These are phyloP conservation scores for Russula griseocarnosa DNA, from an alignment of 768 basidiomycete species.

Conservation along the genomic window DNA sequence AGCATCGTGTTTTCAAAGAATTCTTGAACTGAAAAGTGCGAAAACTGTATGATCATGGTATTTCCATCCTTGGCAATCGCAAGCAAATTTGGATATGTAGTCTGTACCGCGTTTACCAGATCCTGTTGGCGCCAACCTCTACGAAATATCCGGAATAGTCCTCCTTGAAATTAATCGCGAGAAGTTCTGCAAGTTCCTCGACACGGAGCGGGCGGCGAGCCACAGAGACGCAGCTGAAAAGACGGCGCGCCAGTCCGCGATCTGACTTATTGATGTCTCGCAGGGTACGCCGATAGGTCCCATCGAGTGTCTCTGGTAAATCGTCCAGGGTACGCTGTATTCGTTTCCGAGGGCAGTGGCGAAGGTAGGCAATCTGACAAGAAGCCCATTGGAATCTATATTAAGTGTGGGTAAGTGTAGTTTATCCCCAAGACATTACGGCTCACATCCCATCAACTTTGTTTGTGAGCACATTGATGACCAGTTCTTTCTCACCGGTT, in stretches of 20 bases:
- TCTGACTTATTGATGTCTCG: not conserved
- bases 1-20: not conserved
- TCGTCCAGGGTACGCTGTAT: not conserved
- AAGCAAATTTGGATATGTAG: not conserved
- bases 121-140: not conserved
- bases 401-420: not conserved
- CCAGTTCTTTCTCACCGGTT: not conserved
- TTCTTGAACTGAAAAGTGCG: not conserved
- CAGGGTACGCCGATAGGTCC: not conserved
- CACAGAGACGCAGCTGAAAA: not conserved
- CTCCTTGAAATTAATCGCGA: not conserved
- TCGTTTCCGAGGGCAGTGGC: not conserved
- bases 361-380: not conserved
- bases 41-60: not conserved
- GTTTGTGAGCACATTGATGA: not conserved
- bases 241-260: not conserved
- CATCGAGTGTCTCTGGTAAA: not conserved
- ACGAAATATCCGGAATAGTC: not conserved
- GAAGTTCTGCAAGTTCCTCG: not conserved
- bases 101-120: not conserved
- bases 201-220: not conserved
- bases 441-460: not conserved
- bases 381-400: not conserved
- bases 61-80: not conserved
- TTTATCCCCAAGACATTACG: not conserved